Base-by-base conservation (phyloP, 2,329 filamentous ascomycete genomes). In the Colletotrichum orbiculare region DNA sequence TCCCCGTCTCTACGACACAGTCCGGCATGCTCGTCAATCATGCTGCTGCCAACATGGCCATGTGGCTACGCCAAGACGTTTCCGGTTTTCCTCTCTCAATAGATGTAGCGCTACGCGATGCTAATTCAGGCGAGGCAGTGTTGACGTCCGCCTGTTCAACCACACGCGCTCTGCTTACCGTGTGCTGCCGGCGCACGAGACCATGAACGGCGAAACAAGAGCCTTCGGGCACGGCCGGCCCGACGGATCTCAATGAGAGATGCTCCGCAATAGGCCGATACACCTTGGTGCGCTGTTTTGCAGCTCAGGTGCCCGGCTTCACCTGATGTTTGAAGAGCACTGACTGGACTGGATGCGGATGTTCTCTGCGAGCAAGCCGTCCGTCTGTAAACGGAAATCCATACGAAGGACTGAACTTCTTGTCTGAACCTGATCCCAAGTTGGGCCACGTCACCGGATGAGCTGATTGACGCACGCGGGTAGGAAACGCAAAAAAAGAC, bases 381-480 rank as follows among this genome's bases (percentile, higher is more conserved):
- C 35, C 38, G 37, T n/a, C 38, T 33, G 45, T 15, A 43, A 45
- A n/a, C 33, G 47, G 52, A 52, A 65, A 65, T 45, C 37, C 57
- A 62, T 53, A 38, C 62, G 58, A 62, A 48, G n/a, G 15, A 37
- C 42, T 62, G 15, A 38, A 62, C 33, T 47, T 56, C 34, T 47
- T 52, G 42, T 65, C 62, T 65, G 57, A 62, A 62, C 58, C 35
- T 42, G 46, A 56, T 62, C 58, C 41, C 46, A 56, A 42, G 13
- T 56, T n/a, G 15, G 17, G 52, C 35, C 17, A 35, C 35, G 52
- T 43, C 33, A 61, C 35, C 52, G 46, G 55, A 64, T 35, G 56
- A 64, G 49, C 49, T 43, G 17, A 5, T 15, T 46, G 43, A 46
- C 43, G 15, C 43, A 15, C 46, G 12, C 25, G 10, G 33, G 2